phyloP scores from a whole-genome alignment of 192 early-diverging fungal genomes.

The Backusella psychrophila region DNA sequence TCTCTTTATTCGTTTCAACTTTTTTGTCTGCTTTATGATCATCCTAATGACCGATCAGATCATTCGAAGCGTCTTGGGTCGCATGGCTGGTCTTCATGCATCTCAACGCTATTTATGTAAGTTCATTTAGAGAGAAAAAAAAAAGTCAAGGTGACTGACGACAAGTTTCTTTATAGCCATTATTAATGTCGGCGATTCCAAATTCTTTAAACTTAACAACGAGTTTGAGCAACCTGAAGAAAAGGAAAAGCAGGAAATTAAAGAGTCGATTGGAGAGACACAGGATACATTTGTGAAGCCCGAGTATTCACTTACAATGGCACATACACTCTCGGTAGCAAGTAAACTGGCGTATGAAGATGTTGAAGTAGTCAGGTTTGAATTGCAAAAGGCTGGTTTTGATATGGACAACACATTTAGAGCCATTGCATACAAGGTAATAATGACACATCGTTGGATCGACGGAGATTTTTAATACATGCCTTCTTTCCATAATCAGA shows the following conservation, averaged over 20 bases:
- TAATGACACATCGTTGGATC: not conserved
- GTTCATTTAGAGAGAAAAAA: not conserved
- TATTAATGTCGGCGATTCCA: slow-evolving; percentile 33
- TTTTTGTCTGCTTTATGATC: slow-evolving; percentile 30
- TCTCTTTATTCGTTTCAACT: slow-evolving; percentile 21
- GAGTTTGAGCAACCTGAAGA: not conserved
- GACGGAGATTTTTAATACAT: not conserved
- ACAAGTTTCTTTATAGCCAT: slow-evolving; percentile 20
- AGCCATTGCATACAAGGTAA: slow-evolving; percentile 52
- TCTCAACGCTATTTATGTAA: slow-evolving; percentile 27
- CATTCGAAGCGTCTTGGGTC: slow-evolving; percentile 24
- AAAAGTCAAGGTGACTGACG: not conserved
- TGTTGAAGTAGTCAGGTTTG: slow-evolving; percentile 48
- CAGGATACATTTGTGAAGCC: slow-evolving; percentile 27
- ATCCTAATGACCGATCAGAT: slow-evolving; percentile 27
- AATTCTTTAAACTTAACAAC: slow-evolving; percentile 22
- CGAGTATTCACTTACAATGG: slow-evolving; percentile 44
- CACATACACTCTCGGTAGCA: slow-evolving; percentile 49
- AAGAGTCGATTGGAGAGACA: slow-evolving; percentile 6
- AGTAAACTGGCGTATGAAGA: slow-evolving; percentile 52
- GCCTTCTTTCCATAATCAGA: slow-evolving; percentile 23
- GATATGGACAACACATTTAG: slow-evolving; percentile 47
- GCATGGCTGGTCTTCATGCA: slow-evolving; percentile 27
- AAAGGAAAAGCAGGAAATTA: not conserved
- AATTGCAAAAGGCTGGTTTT: slow-evolving; percentile 47